A percentile compares a stretch with the other conserved stretches of the same genome.
Conservation (phyloP, 1,139 yeast species). For the Candida glucosophila region DNA sequence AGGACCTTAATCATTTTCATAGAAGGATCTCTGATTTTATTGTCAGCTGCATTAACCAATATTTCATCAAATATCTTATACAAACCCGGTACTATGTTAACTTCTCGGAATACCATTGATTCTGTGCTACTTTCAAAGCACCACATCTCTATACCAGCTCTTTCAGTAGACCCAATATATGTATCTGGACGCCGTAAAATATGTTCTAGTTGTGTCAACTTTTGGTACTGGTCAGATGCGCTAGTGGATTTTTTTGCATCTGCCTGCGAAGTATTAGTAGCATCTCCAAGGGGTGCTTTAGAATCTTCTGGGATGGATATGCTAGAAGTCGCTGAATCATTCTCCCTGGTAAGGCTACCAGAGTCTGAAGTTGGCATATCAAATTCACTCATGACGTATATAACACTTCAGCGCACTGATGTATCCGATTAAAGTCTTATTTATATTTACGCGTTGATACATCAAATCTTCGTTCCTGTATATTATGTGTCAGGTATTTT, state of each 20-base stretch:
- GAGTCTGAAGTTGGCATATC: too few species aligned
- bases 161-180: constrained; percentile 91
- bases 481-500: too few species aligned
- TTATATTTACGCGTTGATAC: too few species aligned
- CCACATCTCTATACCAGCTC: constrained; percentile 79
- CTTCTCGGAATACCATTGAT: constrained; percentile 63
- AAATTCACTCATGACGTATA: too few species aligned
- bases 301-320: too few species aligned
- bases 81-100: constrained; percentile 86
- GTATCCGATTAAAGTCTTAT: too few species aligned
- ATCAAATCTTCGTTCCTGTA: too few species aligned
- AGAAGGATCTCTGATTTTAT: constrained; percentile 86
- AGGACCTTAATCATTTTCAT: constrained; percentile 82
- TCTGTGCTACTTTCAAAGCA: constrained; percentile 62
- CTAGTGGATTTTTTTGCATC: constrained; percentile 6
- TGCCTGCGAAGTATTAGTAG: constrained; percentile 12
- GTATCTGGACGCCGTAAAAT: constrained; percentile 96
- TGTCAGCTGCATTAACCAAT: constrained; percentile 96
- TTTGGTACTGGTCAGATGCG: constrained; percentile 80
- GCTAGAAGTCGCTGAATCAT: too few species aligned
- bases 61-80: constrained; percentile 97
- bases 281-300: constrained; percentile 15
- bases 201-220: constrained; percentile 90
- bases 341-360: too few species aligned
- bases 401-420: too few species aligned